These are phyloP conservation scores for Helicostylum pulchrum DNA, from an alignment of 192 early-diverging fungal genomes.

Conservation along the genomic window DNA sequence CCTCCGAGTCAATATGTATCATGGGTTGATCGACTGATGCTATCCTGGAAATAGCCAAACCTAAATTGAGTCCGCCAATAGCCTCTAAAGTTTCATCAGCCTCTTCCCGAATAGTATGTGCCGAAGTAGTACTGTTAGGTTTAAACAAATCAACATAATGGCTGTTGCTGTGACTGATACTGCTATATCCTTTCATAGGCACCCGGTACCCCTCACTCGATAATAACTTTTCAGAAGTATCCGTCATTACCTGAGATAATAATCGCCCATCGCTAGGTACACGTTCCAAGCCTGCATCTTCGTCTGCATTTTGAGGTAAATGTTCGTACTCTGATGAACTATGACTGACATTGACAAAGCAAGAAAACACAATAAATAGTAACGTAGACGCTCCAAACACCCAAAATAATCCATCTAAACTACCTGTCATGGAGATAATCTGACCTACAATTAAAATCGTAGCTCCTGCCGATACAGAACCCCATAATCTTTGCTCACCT, in stretches of 20 bases:
- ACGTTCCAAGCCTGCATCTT: neutral
- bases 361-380: slow-evolving; percentile 13
- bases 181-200: neutral
- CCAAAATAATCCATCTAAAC: slow-evolving; percentile 27
- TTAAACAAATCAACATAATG: slow-evolving; percentile 10
- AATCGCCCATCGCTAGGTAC: too few relatives aligned
- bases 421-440: slow-evolving; percentile 13
- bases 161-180: neutral
- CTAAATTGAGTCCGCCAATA: slow-evolving; percentile 21
- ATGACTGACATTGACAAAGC: slow-evolving; percentile 12
- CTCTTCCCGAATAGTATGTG: slow-evolving; percentile 18
- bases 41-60: slow-evolving; percentile 16
- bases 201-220: neutral
- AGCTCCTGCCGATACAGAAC: slow-evolving; percentile 30
- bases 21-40: slow-evolving; percentile 20
- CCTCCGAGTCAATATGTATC: neutral
- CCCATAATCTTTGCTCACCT: slow-evolving; percentile 37
- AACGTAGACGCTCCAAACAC: slow-evolving; percentile 24
- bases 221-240: slow-evolving; percentile 4
- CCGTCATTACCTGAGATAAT: neutral
- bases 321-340: neutral
- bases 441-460: slow-evolving; percentile 23
- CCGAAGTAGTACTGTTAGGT: slow-evolving; percentile 13
- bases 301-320: neutral
- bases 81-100: slow-evolving; percentile 22